phyloP scores from a whole-genome alignment of 352 stramenopile species.

The Phytopythium mirpurense region DNA sequence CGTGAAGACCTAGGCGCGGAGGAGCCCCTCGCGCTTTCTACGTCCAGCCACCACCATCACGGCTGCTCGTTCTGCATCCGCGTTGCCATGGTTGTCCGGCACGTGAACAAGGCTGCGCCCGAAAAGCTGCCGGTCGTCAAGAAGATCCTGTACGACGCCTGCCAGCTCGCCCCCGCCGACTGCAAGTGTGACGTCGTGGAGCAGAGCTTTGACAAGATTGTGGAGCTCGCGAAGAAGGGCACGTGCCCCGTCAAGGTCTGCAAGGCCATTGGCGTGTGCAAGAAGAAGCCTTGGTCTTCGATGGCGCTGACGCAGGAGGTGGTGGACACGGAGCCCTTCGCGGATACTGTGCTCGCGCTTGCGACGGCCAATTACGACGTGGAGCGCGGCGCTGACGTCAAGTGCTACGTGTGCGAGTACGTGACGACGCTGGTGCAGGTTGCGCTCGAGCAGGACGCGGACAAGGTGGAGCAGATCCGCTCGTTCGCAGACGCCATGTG shows the following conservation, averaged over 20 bases:
- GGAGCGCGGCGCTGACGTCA: slow-evolving; percentile 12
- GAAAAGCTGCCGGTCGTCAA: slow-evolving; percentile 20
- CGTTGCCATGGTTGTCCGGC: slow-evolving; percentile 17
- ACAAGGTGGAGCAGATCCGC: slow-evolving; percentile 23
- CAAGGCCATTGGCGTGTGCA: slow-evolving; percentile 24
- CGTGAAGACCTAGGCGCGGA: background rate
- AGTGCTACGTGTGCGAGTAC: slow-evolving; percentile 49
- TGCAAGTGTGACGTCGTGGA: slow-evolving; percentile 27
- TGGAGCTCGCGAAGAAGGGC: slow-evolving; percentile 29
- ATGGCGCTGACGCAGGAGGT: slow-evolving; percentile 2
- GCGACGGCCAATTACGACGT: slow-evolving; percentile 7
- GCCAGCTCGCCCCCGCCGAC: slow-evolving; percentile 19
- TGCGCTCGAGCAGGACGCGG: slow-evolving; percentile 20
- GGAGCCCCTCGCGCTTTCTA: background rate
- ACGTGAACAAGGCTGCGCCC: slow-evolving; percentile 18
- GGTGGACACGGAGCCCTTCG: slow-evolving; percentile 9
- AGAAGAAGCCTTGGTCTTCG: slow-evolving; percentile 1
- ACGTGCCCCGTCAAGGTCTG: slow-evolving; percentile 29
- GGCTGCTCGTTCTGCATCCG: slow-evolving; percentile 37
- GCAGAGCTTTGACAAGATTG: slow-evolving; percentile 40
- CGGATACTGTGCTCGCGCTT: slow-evolving; percentile 10
- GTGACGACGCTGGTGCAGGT: slow-evolving; percentile 23
- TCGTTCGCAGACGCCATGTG: slow-evolving; percentile 24
- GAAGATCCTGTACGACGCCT: slow-evolving; percentile 18
- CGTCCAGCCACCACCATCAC: slow-evolving; percentile 4